Base-by-base conservation (phyloP, 495 filamentous ascomycete genomes). In the Trichoderma parareesei region DNA sequence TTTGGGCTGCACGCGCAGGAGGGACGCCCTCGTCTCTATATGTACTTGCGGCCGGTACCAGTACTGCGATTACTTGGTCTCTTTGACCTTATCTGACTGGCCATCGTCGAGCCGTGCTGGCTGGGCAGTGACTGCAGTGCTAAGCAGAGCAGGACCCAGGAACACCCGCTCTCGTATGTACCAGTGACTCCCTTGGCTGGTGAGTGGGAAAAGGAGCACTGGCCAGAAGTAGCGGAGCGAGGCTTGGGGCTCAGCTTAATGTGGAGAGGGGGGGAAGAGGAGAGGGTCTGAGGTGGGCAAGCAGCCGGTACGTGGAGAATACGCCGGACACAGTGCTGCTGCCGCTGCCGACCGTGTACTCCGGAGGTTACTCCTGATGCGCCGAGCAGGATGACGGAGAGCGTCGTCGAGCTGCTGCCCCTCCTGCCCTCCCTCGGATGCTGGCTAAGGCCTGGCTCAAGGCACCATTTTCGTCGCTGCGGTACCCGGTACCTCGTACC, bases 211-310 rank as follows among this genome's bases (percentile, higher is more conserved):
- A 57, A 57, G 53, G 53, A 57, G 53, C 53, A n/a, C 53, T 57
- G 53, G 53, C 33, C 53, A 57, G 53, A 57, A 57, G 53, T 35
- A 57, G 53, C 53, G 53, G 53, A 57, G 53, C 53, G 53, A 57
- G 53, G 53, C 53, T 57, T 57, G 53, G 53, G 53, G 53, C 53
- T 57, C 53, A 57, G 53, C 53, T 57, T 57, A 57, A 57, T 57
- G 53, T 57, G 53, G 53, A 57, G 53, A 57, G 27, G 53, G 20
- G 20, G 48, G 20, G 27, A 27, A 33, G 5, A 18, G 7, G 48
- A 55, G 53, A 37, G 53, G 20, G 27, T 57, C 53, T 10, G 10
- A 13, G 53, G 53, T 57, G 53, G 53, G 53, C 46, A 49, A 49
- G 46, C 46, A 18, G 14, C 16, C 16, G 16, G 46, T 49, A 49